Conservation (phyloP, 306 rosid species). For the Begonia masoniana region DNA sequence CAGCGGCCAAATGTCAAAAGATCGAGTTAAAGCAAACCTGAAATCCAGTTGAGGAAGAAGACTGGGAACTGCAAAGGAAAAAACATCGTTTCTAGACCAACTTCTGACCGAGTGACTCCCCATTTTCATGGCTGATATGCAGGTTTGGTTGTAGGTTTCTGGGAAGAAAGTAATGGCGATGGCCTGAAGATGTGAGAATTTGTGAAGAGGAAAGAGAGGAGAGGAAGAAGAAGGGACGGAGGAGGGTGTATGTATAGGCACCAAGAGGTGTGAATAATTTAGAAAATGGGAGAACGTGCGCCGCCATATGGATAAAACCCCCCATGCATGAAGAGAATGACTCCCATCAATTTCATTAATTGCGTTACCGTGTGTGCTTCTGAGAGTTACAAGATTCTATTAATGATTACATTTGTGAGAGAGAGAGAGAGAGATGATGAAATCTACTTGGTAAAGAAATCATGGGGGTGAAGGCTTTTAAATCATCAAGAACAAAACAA, state of each 20-base stretch:
- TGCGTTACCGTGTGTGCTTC: slow-evolving; percentile 18
- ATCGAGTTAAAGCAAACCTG: too few relatives aligned
- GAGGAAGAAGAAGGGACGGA: not conserved
- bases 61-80: too few relatives aligned
- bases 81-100: too few relatives aligned
- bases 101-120: too few relatives aligned
- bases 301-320: slow-evolving; percentile 3
- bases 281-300: slow-evolving; percentile 10
- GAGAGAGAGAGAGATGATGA: slow-evolving; percentile 4
- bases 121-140: too few relatives aligned
- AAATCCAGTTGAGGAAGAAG: too few relatives aligned
- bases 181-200: too few relatives aligned
- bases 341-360: slow-evolving; percentile 26
- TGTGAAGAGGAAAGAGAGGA: too few relatives aligned
- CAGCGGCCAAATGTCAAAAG: too few relatives aligned
- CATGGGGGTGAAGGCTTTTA: not conserved
- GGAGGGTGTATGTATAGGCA: slow-evolving; percentile 4
- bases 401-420: slow-evolving; percentile 11
- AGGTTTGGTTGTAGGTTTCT: too few relatives aligned
- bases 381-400: slow-evolving; percentile 47
- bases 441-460: not conserved
- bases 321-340: slow-evolving; percentile 12
- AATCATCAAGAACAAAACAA: too few relatives aligned
- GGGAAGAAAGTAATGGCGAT: too few relatives aligned
- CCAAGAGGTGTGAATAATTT: slow-evolving; percentile 11